Conservation (phyloP, 1,284 basidiomycete species). For the Microbotryum silenes-acaulis region DNA sequence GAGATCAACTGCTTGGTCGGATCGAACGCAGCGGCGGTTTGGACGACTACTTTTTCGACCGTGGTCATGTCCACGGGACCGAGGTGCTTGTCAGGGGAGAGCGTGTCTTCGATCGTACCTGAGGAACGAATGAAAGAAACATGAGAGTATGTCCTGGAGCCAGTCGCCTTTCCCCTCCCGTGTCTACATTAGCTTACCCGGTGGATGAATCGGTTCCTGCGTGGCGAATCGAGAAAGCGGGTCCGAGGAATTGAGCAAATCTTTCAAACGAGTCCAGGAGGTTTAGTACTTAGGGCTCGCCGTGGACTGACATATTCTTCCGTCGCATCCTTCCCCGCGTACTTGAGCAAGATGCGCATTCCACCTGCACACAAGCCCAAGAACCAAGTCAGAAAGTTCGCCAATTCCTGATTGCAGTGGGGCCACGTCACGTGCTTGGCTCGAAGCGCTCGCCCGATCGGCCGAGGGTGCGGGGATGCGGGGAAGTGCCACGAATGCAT, state of each 20-base stretch:
- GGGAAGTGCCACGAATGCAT: background rate
- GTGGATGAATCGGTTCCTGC: slow-evolving; percentile 16
- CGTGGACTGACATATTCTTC: slow-evolving; percentile 15
- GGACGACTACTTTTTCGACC: slow-evolving; percentile 11
- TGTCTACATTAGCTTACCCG: background rate
- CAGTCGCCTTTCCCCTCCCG: too few relatives aligned
- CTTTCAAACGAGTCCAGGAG: background rate
- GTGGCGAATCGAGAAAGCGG: background rate
- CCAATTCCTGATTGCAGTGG: background rate
- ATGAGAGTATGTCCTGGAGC: too few relatives aligned
- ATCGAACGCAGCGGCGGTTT: background rate
- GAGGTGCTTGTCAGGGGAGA: slow-evolving; percentile 28
- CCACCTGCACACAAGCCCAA: slow-evolving; percentile 21
- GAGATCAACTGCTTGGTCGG: background rate
- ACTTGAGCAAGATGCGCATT: slow-evolving; percentile 25
- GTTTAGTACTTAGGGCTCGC: background rate
- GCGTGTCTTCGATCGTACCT: slow-evolving; percentile 28
- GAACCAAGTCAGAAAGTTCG: background rate
- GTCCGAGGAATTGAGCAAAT: background rate
- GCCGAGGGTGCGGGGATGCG: background rate
- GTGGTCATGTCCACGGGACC: slow-evolving; percentile 29
- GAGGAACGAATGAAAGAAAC: background rate
- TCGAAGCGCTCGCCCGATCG: background rate
- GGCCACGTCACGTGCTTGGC: slow-evolving; percentile 14
- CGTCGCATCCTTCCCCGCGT: slow-evolving; percentile 33